Evolutionary conservation across 768 basidiomycete species (phyloP).

Genomic region (Calocybe cyanea): DNA sequence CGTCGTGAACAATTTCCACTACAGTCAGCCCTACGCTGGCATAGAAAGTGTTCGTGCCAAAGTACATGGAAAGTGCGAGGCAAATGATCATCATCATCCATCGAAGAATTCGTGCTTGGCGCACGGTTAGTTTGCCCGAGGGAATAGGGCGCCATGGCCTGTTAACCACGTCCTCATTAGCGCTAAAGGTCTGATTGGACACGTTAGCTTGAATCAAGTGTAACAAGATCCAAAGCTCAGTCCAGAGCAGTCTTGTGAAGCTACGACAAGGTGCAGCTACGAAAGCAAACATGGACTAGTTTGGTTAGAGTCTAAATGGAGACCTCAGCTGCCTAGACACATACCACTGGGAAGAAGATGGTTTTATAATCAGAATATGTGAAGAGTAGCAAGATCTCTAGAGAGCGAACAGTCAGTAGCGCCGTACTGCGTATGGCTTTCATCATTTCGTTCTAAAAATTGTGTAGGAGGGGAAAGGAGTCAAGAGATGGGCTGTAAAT

Average conservation of each 20-base stretch:
- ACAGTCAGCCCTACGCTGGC: constrained; percentile 21
- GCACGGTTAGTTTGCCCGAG: constrained; percentile 26
- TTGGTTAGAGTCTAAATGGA: too few species aligned
- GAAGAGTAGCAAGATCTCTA: constrained; percentile 20
- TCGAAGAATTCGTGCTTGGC: constrained; percentile 21
- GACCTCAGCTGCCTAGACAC: not conserved
- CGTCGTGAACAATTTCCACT: constrained; percentile 25
- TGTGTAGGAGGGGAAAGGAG: too few species aligned
- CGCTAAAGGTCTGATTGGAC: constrained; percentile 31
- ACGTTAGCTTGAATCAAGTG: constrained; percentile 37
- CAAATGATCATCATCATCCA: constrained; percentile 28
- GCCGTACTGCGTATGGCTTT: too few species aligned
- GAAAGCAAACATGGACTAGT: constrained; percentile 30
- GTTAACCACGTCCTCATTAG: constrained; percentile 41
- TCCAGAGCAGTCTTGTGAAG: constrained; percentile 17
- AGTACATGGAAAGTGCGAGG: constrained; percentile 18
- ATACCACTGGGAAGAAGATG: constrained; percentile 30
- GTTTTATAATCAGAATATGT: constrained; percentile 32
- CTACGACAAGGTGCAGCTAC: constrained; percentile 27
- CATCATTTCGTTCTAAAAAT: too few species aligned
- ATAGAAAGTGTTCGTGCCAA: constrained; percentile 12
- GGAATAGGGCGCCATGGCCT: too few species aligned
- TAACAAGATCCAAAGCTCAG: constrained; percentile 39
- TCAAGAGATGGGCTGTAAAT: too few species aligned
- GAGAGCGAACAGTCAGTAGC: too few species aligned